These are phyloP conservation scores for Dioszegia hungarica DNA, from an alignment of 768 basidiomycete genomes.

Conservation along the genomic window DNA sequence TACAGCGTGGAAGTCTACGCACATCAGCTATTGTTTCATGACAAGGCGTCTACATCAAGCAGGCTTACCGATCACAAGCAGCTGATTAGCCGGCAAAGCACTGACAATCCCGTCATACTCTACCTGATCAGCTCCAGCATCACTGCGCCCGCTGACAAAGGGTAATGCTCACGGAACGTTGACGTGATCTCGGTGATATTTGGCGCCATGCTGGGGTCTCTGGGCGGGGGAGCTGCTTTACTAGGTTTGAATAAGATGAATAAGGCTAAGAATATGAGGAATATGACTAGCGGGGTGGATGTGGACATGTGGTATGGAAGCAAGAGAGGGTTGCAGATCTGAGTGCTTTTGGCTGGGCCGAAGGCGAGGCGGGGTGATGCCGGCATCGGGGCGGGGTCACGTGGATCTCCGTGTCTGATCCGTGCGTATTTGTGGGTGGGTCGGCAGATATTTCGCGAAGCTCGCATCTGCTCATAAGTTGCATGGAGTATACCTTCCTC, in stretches of 20 bases:
- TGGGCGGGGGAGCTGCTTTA: neutral
- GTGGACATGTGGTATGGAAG: neutral
- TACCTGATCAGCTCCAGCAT: constrained; percentile 6
- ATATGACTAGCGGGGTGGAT: neutral
- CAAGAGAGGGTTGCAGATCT: no score
- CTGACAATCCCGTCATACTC: constrained; percentile 43
- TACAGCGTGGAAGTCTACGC: constrained; percentile 46
- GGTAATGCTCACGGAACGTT: constrained; percentile 20
- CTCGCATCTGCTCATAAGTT: no score
- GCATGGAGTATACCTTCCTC: no score
- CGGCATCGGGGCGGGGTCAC: neutral
- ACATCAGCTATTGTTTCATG: neutral
- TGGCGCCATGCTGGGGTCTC: constrained; percentile 24
- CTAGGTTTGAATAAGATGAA: neutral
- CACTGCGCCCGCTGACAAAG: neutral
- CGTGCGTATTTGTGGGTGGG: no score
- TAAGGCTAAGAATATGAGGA: constrained; percentile 2
- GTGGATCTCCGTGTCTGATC: neutral
- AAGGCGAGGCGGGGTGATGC: neutral
- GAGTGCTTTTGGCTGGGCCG: no score
- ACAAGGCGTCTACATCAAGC: neutral
- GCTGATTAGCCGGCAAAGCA: constrained; percentile 28
- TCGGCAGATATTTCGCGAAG: neutral
- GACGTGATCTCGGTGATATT: constrained; percentile 38
- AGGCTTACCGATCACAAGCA: constrained; percentile 42